Percentiles rank a stretch among this genome's conserved stretches.
Evolutionary conservation across 495 filamentous ascomycete species (phyloP).

Genomic region (Monascus purpureus): DNA sequence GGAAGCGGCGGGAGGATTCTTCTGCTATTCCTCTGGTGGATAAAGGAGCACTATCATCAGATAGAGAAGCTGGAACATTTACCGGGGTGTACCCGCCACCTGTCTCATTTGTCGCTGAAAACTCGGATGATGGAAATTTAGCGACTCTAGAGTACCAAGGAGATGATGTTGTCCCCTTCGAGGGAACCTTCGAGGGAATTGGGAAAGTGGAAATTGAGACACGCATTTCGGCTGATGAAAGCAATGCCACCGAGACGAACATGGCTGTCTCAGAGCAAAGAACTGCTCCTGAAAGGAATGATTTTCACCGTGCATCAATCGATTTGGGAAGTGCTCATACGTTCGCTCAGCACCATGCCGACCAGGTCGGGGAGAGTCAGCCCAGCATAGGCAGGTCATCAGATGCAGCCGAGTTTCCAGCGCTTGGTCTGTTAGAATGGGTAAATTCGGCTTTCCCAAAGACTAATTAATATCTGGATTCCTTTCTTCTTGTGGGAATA

Average conservation of each 20-base stretch:
- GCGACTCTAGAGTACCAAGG: constrained; percentile 1
- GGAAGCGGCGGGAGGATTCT: background rate
- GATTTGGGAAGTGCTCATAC: background rate
- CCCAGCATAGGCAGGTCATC: background rate
- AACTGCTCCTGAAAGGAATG: background rate
- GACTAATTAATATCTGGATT: background rate
- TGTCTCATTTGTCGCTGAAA: constrained; percentile 10
- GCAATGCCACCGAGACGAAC: background rate
- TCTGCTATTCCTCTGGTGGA: constrained; percentile 1
- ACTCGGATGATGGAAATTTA: constrained; percentile 2
- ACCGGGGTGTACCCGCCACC: constrained; percentile 14
- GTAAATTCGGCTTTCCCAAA: background rate
- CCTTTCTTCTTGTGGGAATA: too few relatives aligned
- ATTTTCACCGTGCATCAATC: background rate
- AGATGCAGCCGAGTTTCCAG: background rate
- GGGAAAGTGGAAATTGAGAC: constrained; percentile 5
- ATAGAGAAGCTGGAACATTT: constrained; percentile 2
- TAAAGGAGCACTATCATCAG: background rate
- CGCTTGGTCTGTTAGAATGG: too few relatives aligned
- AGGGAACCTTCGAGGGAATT: constrained; percentile 2
- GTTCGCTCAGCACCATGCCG: background rate
- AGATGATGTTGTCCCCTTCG: constrained; percentile 3
- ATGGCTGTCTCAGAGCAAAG: background rate
- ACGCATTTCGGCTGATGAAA: constrained; percentile 3
- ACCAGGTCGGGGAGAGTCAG: background rate